Percentiles rank a stretch among this genome's conserved stretches.
phyloP scores from a whole-genome alignment of 164 flowering plant species.

The Tetracentron sinense region DNA sequence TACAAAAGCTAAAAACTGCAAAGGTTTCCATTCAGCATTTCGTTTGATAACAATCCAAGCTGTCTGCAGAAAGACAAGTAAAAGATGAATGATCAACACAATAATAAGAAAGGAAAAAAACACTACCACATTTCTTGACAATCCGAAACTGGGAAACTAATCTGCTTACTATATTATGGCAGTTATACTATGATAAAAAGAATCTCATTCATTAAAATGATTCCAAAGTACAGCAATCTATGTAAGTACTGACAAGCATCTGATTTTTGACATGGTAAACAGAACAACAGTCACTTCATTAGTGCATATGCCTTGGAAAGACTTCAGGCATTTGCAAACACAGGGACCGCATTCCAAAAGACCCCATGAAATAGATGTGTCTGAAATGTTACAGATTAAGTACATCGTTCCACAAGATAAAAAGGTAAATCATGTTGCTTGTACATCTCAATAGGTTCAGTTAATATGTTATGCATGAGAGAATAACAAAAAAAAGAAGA shows the following conservation, averaged over 20 bases:
- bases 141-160: background rate
- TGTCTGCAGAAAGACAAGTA: slow-evolving; percentile 48
- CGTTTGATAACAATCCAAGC: slow-evolving; percentile 73
- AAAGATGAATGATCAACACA: slow-evolving; percentile 7
- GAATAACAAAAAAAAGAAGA: too few relatives aligned
- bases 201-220: background rate
- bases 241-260: background rate
- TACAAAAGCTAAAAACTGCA: slow-evolving; percentile 76
- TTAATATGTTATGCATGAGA: too few relatives aligned
- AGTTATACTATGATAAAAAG: background rate
- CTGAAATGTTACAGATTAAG: background rate
- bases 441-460: background rate
- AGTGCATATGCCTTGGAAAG: background rate
- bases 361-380: background rate
- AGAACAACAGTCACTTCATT: background rate
- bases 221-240: background rate
- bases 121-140: background rate
- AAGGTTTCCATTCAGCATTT: slow-evolving; percentile 82
- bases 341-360: background rate
- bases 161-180: background rate
- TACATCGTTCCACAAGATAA: background rate
- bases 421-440: background rate
- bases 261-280: background rate
- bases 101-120: background rate
- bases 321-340: background rate